A percentile compares a stretch with the other conserved stretches of the same genome.
Conservation (phyloP, 345 rosid genomes). For the Citrus unshiu region DNA sequence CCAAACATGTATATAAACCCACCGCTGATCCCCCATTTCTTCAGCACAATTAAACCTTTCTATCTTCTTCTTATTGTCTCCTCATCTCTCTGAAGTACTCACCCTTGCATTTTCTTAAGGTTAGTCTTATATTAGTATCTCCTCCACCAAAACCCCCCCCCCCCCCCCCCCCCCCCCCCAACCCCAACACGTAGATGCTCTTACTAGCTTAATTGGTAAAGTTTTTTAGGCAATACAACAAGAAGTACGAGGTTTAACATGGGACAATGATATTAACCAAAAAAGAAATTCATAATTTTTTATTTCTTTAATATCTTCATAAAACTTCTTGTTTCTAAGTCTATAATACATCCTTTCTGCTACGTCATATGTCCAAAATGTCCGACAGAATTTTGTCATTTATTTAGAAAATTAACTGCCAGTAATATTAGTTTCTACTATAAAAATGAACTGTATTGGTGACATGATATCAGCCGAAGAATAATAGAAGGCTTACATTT, state of each 20-base stretch:
- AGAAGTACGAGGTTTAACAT: too few relatives aligned
- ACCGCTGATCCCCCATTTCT: constrained; percentile 17
- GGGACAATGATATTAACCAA: too few relatives aligned
- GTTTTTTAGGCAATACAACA: neutral
- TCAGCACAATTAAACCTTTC: constrained; percentile 10
- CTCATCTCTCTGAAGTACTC: neutral
- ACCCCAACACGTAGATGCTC: too few relatives aligned
- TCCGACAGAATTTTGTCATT: neutral
- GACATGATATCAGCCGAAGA: neutral
- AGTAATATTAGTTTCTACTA: neutral
- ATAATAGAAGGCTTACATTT: neutral
- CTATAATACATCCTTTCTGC: too few relatives aligned
- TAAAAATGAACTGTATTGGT: neutral
- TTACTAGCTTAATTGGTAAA: neutral
- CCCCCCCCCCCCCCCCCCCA: too few relatives aligned
- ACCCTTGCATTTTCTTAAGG: neutral
- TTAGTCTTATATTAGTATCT: neutral
- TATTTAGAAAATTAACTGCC: neutral
- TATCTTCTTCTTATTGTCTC: neutral
- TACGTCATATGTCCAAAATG: too few relatives aligned
- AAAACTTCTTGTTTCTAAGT: too few relatives aligned
- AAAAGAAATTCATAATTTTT: too few relatives aligned
- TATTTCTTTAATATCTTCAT: too few relatives aligned
- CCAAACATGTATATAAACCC: constrained; percentile 38
- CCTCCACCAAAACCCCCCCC: rapidly evolving